Evolutionary conservation across 352 stramenopile genomes (phyloP).

Genomic region (Phytophthora litchii): DNA sequence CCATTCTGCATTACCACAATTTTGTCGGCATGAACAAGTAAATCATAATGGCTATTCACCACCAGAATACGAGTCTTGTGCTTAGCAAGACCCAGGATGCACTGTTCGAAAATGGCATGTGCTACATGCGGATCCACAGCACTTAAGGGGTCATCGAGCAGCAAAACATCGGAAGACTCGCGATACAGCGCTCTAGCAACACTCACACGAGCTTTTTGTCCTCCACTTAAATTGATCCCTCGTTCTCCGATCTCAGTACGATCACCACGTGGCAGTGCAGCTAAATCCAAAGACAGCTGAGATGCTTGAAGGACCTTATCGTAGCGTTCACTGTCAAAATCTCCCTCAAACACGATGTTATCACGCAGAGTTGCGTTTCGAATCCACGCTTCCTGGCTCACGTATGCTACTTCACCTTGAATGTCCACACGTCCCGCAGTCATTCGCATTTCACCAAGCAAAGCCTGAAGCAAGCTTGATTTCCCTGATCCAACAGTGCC

Average conservation of each 20-base stretch:
- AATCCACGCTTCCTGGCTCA: slow-evolving; percentile 50
- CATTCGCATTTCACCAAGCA: slow-evolving; percentile 51
- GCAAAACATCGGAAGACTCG: slow-evolving; percentile 80
- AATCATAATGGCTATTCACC: slow-evolving; percentile 91
- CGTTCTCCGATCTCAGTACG: slow-evolving; percentile 95
- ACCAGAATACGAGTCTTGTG: slow-evolving; percentile 86
- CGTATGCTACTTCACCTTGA: slow-evolving; percentile 35
- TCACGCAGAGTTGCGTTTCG: slow-evolving; percentile 40
- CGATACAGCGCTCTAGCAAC: slow-evolving; percentile 90
- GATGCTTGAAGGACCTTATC: slow-evolving; percentile 69
- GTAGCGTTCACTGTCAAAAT: slow-evolving; percentile 35
- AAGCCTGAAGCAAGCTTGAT: slow-evolving; percentile 52
- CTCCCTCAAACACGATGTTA: slow-evolving; percentile 44
- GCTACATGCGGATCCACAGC: slow-evolving; percentile 95
- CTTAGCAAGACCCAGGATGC: slow-evolving; percentile 64
- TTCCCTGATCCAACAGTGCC: slow-evolving; percentile 64
- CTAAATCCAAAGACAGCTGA: slow-evolving; percentile 86
- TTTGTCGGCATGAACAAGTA: slow-evolving; percentile 59
- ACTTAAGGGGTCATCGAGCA: slow-evolving; percentile 93
- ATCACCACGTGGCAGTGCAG: slow-evolving; percentile 88
- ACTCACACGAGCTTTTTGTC: slow-evolving; percentile 89
- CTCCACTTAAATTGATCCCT: slow-evolving; percentile 94
- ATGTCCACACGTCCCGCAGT: slow-evolving; percentile 18
- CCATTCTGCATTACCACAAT: slow-evolving; percentile 75
- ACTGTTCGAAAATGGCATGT: slow-evolving; percentile 91